phyloP scores from a whole-genome alignment of 768 basidiomycete genomes.

The Cytidiella melzeri region DNA sequence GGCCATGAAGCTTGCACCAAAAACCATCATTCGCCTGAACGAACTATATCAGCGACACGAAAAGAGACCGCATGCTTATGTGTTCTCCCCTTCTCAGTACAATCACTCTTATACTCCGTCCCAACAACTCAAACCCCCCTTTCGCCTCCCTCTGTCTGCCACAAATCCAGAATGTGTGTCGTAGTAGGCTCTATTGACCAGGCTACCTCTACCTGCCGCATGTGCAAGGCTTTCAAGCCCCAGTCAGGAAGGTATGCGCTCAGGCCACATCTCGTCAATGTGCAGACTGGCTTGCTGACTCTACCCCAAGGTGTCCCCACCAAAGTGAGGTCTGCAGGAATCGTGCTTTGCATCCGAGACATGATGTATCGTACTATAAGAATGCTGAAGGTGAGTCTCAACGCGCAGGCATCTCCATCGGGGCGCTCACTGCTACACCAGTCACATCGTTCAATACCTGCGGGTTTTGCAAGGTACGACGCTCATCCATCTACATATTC shows the following conservation, averaged over 20 bases:
- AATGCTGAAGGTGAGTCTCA: slow-evolving; percentile 73
- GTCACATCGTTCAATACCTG: slow-evolving; percentile 82
- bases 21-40: slow-evolving; percentile 27
- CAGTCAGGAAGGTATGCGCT: slow-evolving; percentile 44
- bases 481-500: slow-evolving; percentile 15
- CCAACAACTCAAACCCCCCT: slow-evolving; percentile 16
- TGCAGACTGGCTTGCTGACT: slow-evolving; percentile 18
- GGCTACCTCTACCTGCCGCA: slow-evolving; percentile 63
- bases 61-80: slow-evolving; percentile 34
- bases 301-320: slow-evolving; percentile 62
- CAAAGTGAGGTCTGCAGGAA: slow-evolving; percentile 71
- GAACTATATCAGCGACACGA: slow-evolving; percentile 35
- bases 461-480: slow-evolving; percentile 81
- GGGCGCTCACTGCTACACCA: slow-evolving; percentile 24
- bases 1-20: slow-evolving; percentile 18
- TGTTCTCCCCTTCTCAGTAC: slow-evolving; percentile 32
- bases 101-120: slow-evolving; percentile 34
- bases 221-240: slow-evolving; percentile 79
- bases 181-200: slow-evolving; percentile 63
- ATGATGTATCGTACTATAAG: slow-evolving; percentile 73
- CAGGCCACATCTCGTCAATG: slow-evolving; percentile 8
- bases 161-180: slow-evolving; percentile 57
- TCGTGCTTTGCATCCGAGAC: slow-evolving; percentile 63
- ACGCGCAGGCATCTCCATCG: slow-evolving; percentile 7
- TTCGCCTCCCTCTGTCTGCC: slow-evolving; percentile 17